These are phyloP conservation scores for Neurospora pannonica DNA, from an alignment of 495 filamentous ascomycete genomes.

Conservation along the genomic window DNA sequence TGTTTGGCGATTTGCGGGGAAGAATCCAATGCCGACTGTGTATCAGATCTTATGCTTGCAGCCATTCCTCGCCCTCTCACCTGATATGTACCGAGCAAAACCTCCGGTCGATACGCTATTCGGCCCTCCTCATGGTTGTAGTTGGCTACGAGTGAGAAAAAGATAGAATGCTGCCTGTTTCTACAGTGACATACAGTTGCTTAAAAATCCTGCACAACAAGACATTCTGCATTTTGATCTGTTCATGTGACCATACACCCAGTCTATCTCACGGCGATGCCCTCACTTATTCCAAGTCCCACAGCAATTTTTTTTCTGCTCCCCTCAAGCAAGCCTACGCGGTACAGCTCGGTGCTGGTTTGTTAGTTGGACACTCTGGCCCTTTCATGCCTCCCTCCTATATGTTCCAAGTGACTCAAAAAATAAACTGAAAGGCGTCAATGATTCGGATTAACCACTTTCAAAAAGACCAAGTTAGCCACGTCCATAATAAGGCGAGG, in stretches of 20 bases:
- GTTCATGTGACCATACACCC: neutral
- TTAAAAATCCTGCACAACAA: neutral
- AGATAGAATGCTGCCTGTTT: neutral
- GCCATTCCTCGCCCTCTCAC: neutral
- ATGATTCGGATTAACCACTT: neutral
- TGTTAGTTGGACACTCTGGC: neutral
- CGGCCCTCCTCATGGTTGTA: neutral
- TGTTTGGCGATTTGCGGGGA: neutral
- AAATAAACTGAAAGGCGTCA: neutral
- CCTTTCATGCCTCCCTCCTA: neutral
- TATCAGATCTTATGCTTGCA: neutral
- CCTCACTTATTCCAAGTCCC: neutral
- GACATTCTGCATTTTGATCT: neutral
- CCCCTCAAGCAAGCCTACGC: neutral
- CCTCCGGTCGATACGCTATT: neutral
- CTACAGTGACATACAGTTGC: neutral
- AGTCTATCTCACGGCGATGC: neutral
- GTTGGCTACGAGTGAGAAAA: neutral
- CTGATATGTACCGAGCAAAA: neutral
- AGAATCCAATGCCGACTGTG: neutral
- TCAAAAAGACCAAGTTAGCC: neutral
- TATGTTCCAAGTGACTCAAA: neutral
- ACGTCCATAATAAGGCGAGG: neutral
- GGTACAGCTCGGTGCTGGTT: neutral
- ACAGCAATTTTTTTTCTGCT: neutral